Percentiles rank a stretch among this genome's conserved stretches.
Evolutionary conservation across 805 yeast genomes (phyloP).

Genomic region (Suhomyces faveliae): DNA sequence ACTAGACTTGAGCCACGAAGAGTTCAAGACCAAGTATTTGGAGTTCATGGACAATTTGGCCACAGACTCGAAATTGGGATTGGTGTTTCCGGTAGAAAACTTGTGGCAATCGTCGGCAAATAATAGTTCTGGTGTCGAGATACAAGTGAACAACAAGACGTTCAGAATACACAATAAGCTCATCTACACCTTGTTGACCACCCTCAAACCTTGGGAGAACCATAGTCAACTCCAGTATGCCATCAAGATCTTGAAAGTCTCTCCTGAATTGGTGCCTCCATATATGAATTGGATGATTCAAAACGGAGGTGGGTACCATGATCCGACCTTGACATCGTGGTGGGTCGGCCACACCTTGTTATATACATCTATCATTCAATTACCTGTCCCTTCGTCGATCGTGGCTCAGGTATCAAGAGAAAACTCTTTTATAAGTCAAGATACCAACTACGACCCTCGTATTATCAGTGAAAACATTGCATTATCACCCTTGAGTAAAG

Average conservation of each 20-base stretch:
- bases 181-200: conserved; percentile 58
- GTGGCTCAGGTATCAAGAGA: conserved; percentile 8
- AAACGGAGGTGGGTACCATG: conserved; percentile 67
- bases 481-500: conserved; percentile 62
- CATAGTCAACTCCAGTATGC: conserved; percentile 57
- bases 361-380: conserved; percentile 55
- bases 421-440: conserved; percentile 31
- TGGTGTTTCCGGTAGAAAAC: conserved; percentile 46
- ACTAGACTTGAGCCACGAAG: conserved; percentile 24
- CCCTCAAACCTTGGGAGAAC: conserved; percentile 81
- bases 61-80: conserved; percentile 50
- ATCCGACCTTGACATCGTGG: conserved; percentile 75
- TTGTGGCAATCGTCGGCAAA: conserved; percentile 40
- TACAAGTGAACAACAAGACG: conserved; percentile 47
- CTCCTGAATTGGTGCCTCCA: conserved; percentile 74
- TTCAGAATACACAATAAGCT: conserved; percentile 69
- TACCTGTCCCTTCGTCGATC: conserved; percentile 49
- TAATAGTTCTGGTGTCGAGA: conserved; percentile 35
- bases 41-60: conserved; percentile 49
- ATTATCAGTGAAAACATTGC: conserved; percentile 55
- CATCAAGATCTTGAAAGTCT: conserved; percentile 45
- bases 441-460: conserved; percentile 26
- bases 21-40: conserved; percentile 34
- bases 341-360: conserved; percentile 77
- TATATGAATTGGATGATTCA: conserved; percentile 56